These are phyloP conservation scores for Boeremia exigua DNA, from an alignment of 2,329 filamentous ascomycete genomes.

Conservation along the genomic window DNA sequence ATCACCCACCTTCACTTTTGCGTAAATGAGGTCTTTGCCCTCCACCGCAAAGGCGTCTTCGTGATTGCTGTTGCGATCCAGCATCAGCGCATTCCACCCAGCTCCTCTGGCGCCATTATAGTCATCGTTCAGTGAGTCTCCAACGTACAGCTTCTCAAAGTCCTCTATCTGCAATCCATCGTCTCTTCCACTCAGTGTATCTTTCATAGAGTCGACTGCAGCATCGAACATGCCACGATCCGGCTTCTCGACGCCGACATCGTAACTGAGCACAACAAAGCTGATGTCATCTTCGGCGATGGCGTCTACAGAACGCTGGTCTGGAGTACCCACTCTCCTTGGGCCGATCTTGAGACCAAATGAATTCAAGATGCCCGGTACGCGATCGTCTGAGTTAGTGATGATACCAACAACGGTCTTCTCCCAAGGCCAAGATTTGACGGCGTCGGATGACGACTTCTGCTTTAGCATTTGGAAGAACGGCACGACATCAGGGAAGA, in stretches of 20 bases:
- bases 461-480: slow-evolving; percentile 53
- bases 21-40: neutral
- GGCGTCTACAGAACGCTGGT: slow-evolving; percentile 29
- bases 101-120: slow-evolving; percentile 55
- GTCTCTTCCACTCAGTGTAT: slow-evolving; percentile 34
- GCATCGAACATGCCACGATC: slow-evolving; percentile 62
- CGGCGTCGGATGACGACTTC: neutral
- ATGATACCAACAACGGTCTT: slow-evolving; percentile 62
- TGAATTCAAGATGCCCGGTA: slow-evolving; percentile 60
- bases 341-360: slow-evolving; percentile 58
- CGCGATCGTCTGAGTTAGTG: slow-evolving; percentile 69
- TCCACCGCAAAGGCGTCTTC: neutral
- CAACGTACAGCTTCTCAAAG: slow-evolving; percentile 59
- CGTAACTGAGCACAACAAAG: slow-evolving; percentile 68
- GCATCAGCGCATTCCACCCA: slow-evolving; percentile 55
- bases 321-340: slow-evolving; percentile 20
- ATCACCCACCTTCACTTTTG: neutral
- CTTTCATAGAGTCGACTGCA: slow-evolving; percentile 54
- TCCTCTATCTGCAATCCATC: slow-evolving; percentile 15
- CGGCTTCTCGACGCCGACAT: slow-evolving; percentile 67
- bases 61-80: slow-evolving; percentile 45
- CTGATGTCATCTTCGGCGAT: slow-evolving; percentile 52
- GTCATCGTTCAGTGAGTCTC: slow-evolving; percentile 61
- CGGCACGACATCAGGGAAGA: slow-evolving; percentile 55
- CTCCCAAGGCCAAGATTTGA: slow-evolving; percentile 44